Evolutionary conservation across 2,329 filamentous ascomycete genomes (phyloP), one percentile per base, ranked within the genome.

Genomic region (Phoma sp.): DNA sequence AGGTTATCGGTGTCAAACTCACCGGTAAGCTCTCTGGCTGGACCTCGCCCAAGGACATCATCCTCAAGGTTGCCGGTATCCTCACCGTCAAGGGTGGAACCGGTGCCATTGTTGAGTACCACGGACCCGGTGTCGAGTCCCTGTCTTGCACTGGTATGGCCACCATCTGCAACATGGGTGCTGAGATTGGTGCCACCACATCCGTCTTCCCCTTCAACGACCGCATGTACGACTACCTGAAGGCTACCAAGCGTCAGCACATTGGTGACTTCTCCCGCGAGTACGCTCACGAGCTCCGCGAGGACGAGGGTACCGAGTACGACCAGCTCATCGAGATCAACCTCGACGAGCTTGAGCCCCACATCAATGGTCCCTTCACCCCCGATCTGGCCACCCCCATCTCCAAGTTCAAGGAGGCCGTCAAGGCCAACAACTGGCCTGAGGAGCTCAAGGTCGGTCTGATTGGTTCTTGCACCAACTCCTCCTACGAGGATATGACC

Each of bases 351-450:
- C 89, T 99, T 42, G 95, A 99, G 83, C 95, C 95, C 65, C 92
- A 98, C 77, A 92, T 99, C 83, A 99, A 99, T 83, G 95, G 95
- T 64, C 95, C 95, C 62, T 98, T 98, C 86, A 99, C 95, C 23
- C 95, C 95, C 58, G 95, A 99, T 86, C 84, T 99, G 80, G 93
- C 92, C 50, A 98, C 95, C 7, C 95, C 95, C 45, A 96, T 99
- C 77, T 96, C 92, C 80, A 95, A 97, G 83, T 96, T 98, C 83
- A 92, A 90, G 80, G 89, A 96, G 73, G 91, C 92, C 65, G 93
- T 93, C 72, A 92, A 96, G 83, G 87, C 88, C 72, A 96, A 99
- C 82, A 87, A 88, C 78, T 99, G 95, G 95, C 95, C 95, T 17
- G 88, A 95, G 78, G 92, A 96, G 75, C 84, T 99, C 72, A 97